Conservation (phyloP, 2,329 filamentous ascomycete species). For the Ceratocystis ficicola region DNA sequence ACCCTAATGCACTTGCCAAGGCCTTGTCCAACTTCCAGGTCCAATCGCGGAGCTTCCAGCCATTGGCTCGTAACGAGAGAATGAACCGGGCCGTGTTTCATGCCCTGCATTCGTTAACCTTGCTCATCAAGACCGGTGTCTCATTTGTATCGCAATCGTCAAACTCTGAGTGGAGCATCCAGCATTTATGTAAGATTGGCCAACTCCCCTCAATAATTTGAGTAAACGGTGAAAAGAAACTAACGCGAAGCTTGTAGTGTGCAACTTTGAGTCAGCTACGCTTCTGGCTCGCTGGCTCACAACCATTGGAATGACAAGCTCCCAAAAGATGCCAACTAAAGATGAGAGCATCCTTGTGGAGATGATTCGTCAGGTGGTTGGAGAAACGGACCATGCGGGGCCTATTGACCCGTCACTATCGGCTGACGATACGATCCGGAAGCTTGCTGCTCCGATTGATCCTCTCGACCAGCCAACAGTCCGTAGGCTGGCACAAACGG, state of each 20-base stretch:
- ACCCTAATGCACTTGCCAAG: conserved; percentile 48
- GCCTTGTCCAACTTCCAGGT: conserved; percentile 33
- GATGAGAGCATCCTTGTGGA: conserved; percentile 46
- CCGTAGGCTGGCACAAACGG: conserved; percentile 44
- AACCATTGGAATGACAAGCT: conserved; percentile 41
- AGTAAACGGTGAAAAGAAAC: background rate
- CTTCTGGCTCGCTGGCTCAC: conserved; percentile 50
- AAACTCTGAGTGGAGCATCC: conserved; percentile 51
- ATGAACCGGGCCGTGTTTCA: conserved; percentile 55
- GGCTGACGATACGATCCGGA: conserved; percentile 26
- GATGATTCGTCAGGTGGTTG: conserved; percentile 46
- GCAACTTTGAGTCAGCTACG: conserved; percentile 50
- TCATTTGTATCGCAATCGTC: conserved; percentile 51
- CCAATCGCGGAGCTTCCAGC: conserved; percentile 21
- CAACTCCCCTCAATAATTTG: background rate
- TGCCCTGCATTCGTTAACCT: conserved; percentile 54
- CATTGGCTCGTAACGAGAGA: conserved; percentile 46
- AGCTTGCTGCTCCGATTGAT: conserved; percentile 33
- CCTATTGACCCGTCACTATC: conserved; percentile 46
- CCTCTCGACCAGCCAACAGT: conserved; percentile 41
- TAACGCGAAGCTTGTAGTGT: conserved; percentile 33
- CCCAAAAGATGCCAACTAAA: conserved; percentile 38
- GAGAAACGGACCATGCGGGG: conserved; percentile 51
- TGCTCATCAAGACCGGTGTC: conserved; percentile 51
- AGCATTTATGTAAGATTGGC: conserved; percentile 42